Conservation (phyloP, 805 yeast species). For the Hanseniaspora pseudoguilliermondii region DNA sequence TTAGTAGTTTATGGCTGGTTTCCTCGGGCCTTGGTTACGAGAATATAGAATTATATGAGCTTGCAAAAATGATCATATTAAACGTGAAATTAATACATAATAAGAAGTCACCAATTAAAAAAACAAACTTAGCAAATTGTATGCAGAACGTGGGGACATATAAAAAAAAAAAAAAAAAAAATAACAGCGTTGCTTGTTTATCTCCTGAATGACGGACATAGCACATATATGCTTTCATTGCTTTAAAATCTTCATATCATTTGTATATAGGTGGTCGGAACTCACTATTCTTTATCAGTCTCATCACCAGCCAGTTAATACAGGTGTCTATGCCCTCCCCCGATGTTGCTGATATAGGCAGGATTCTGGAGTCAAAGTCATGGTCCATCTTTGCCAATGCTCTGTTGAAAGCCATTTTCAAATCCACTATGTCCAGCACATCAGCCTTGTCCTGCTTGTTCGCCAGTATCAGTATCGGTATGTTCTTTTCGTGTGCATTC, state of each 20-base stretch:
- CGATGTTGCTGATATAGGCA: constrained; percentile 71
- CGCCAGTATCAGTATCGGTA: constrained; percentile 88
- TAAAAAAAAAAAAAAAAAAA: background rate
- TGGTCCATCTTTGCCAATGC: constrained; percentile 62
- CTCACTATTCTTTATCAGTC: constrained; percentile 41
- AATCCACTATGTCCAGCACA: constrained; percentile 59
- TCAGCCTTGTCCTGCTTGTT: constrained; percentile 79
- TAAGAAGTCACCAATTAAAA: too few species aligned
- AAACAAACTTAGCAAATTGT: background rate
- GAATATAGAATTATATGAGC: too few species aligned
- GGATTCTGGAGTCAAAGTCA: constrained; percentile 80
- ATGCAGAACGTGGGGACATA: too few species aligned
- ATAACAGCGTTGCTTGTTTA: too few species aligned
- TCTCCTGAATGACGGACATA: background rate
- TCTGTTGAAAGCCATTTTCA: constrained; percentile 72
- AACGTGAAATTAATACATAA: too few species aligned
- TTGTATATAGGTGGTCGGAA: constrained; percentile 30
- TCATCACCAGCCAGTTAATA: constrained; percentile 71
- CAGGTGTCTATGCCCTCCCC: constrained; percentile 80
- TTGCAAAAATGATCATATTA: too few species aligned
- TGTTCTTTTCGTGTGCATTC: constrained; percentile 34
- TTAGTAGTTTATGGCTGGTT: background rate
- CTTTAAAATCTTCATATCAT: constrained; percentile 8
- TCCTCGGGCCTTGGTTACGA: too few species aligned
- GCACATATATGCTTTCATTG: background rate